Evolutionary conservation across 2,329 filamentous ascomycete genomes (phyloP).

Genomic region (Thelonectria rubi): DNA sequence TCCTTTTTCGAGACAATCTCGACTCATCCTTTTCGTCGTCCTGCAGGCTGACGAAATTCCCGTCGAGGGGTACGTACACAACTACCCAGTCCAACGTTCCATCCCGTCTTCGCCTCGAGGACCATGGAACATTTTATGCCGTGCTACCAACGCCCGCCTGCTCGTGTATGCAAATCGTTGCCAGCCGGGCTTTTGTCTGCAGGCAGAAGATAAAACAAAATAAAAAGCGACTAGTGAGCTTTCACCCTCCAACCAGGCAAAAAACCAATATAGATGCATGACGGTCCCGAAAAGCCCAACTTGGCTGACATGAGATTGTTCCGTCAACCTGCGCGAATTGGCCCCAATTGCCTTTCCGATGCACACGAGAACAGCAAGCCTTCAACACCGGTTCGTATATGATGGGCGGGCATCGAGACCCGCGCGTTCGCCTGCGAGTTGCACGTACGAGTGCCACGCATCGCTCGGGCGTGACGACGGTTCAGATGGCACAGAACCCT

Average conservation of each 20-base stretch:
- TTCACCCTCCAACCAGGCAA: too few relatives aligned
- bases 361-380: neutral
- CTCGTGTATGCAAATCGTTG: conserved; percentile 11
- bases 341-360: neutral
- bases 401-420: neutral
- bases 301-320: too few relatives aligned
- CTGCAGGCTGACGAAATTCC: conserved; percentile 20
- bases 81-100: neutral
- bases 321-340: neutral
- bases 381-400: neutral
- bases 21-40: conserved; percentile 5
- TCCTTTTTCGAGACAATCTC: conserved; percentile 25
- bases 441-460: too few relatives aligned
- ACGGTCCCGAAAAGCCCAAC: too few relatives aligned
- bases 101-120: neutral
- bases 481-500: neutral
- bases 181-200: too few relatives aligned
- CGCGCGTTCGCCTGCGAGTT: neutral
- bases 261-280: conserved; percentile 12
- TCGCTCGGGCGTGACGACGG: too few relatives aligned
- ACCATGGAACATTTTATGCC: neutral
- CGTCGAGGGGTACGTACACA: neutral
- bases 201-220: too few relatives aligned
- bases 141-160: neutral
- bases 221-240: too few relatives aligned